Base-by-base conservation (phyloP, 768 basidiomycete species). In the Xanthoconium stramineum region DNA sequence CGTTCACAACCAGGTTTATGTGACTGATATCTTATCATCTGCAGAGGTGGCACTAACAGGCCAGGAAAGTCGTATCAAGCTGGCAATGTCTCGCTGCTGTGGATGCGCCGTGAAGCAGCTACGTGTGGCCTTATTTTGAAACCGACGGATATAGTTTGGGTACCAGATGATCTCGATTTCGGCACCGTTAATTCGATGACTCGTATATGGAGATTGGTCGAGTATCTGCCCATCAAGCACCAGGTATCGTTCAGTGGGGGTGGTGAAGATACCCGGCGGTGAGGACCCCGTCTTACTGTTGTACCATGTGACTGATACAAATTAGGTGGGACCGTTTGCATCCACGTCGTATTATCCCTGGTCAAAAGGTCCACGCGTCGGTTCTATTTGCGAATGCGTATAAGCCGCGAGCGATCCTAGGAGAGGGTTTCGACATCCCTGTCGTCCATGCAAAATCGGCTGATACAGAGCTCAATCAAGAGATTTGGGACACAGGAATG, bases 31-130 rank as follows among this genome's bases (percentile, higher is more conserved):
- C 3, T 17, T 45, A 24, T 24, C 24, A 4, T 24, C 38, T 15
- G 7, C 20, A 67, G 66, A 3, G 66, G 66, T 24, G 66, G 66
- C 8, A 68, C 14, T 32, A 66, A 58, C 13, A 61, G 59, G 30
- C 64, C 66, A 0, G 66, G 64, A 19, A 55, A 30, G 6, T 60
- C 61, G 29, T 37, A 56, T n/a, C 66, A 66, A 13, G 64, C 66
- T 0, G 66, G 66, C 17, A 68, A 65, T 14, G 61, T 52, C 15
- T 65, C 72, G 3, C 50, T 72, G 3, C 20, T 69, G 8, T 74
- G 73, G 73, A 74, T 74, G 73, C 64, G 67, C 47, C 61, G 59
- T 17, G 70, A 74, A 50, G 73, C 73, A 2, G 15, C 49, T 8
- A 52, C 46, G 1, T 48, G 28, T 11, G 73, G 73, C 30, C 65